Evolutionary conservation across 2,329 filamentous ascomycete species (phyloP).

Genomic region (Chaetomium strumarium): DNA sequence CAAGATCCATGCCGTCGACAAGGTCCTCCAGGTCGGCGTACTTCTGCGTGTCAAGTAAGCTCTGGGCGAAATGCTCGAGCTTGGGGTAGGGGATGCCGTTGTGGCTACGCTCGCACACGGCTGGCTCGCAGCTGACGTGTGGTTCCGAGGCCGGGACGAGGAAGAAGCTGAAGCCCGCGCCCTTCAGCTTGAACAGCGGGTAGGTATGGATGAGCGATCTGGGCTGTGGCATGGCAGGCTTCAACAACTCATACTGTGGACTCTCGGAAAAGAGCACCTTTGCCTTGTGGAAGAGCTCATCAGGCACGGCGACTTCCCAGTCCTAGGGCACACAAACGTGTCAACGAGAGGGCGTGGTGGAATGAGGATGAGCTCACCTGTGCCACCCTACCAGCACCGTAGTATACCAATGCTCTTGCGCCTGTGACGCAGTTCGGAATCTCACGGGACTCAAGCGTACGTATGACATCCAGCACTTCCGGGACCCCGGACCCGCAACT

Average conservation of each 20-base stretch:
- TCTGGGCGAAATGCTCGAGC: conserved; percentile 4
- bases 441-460: neutral
- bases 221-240: neutral
- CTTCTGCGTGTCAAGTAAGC: conserved; percentile 3
- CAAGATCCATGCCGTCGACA: conserved; percentile 2
- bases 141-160: neutral
- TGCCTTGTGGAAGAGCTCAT: neutral
- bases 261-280: neutral
- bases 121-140: neutral
- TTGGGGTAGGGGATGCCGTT: conserved; percentile 6
- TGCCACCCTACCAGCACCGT: conserved; percentile 1
- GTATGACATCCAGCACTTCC: neutral
- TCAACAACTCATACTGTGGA: neutral
- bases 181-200: conserved; percentile 4
- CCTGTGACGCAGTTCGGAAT: conserved; percentile 3
- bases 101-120: conserved; percentile 4
- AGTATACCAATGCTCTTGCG: conserved; percentile 6
- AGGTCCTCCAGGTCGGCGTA: conserved; percentile 6
- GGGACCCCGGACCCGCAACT: neutral
- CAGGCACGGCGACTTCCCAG: conserved; percentile 6
- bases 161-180: neutral
- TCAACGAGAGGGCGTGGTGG: too few relatives aligned
- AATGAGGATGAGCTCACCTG: neutral
- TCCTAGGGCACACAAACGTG: neutral
- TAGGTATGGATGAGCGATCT: conserved; percentile 5